Evolutionary conservation across 805 yeast species (phyloP).

Genomic region (Debaryomyces hansenii): DNA sequence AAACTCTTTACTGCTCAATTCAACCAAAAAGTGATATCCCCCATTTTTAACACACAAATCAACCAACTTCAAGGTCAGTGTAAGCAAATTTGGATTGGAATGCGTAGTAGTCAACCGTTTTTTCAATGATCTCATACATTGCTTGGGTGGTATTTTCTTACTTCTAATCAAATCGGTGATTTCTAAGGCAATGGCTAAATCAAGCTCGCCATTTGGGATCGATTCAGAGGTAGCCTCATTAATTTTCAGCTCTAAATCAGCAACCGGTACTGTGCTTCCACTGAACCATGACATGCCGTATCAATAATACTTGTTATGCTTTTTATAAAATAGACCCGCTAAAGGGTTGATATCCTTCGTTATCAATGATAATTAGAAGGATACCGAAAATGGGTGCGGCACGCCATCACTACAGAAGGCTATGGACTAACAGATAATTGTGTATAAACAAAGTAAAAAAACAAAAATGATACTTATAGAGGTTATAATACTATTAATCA

Average conservation of each 20-base stretch:
- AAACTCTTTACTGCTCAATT: constrained; percentile 81
- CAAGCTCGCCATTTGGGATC: constrained; percentile 91
- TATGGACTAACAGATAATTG: background rate
- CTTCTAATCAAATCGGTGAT: constrained; percentile 84
- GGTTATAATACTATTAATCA: no score
- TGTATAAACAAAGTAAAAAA: background rate
- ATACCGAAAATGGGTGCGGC: no score
- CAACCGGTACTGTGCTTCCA: constrained; percentile 28
- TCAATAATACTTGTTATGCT: background rate
- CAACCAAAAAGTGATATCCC: constrained; percentile 79
- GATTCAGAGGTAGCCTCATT: constrained; percentile 81
- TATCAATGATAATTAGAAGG: background rate
- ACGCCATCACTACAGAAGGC: no score
- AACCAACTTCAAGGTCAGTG: constrained; percentile 70
- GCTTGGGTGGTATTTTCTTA: constrained; percentile 73
- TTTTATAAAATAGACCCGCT: background rate
- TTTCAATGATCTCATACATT: constrained; percentile 82
- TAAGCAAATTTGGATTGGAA: constrained; percentile 77
- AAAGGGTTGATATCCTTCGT: background rate
- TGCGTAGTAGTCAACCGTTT: constrained; percentile 59
- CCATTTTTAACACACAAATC: constrained; percentile 93
- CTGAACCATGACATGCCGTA: constrained; percentile 56
- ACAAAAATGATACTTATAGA: background rate
- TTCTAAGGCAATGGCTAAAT: constrained; percentile 70
- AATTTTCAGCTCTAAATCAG: constrained; percentile 60